Conservation (phyloP, 139 green algal species). For the Auxenochlorella pyrenoidosa region DNA sequence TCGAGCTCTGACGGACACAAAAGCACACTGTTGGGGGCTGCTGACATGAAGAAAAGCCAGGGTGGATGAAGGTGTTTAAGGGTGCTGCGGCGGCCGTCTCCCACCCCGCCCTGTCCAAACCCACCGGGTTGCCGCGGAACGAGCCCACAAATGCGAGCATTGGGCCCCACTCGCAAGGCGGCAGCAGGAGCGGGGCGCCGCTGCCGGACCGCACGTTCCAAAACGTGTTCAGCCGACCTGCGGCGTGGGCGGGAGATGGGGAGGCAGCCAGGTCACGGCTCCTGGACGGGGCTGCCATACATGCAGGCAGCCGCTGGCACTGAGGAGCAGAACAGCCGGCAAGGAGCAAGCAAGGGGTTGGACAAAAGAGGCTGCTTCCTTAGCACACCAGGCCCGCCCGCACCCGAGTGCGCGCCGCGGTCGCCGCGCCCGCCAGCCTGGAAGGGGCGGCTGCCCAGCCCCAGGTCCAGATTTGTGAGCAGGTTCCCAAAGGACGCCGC, state of each 20-base stretch:
- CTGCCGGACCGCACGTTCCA: neutral
- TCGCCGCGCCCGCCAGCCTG: neutral
- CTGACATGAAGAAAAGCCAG: too few relatives aligned
- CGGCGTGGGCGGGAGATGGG: neutral
- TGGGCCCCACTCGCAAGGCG: neutral
- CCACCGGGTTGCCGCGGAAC: neutral
- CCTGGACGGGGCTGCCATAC: too few relatives aligned
- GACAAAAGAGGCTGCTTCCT: too few relatives aligned
- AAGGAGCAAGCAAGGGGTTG: too few relatives aligned
- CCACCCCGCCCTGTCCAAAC: neutral
- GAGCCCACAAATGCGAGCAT: conserved; percentile 8
- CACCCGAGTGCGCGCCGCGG: conserved; percentile 14
- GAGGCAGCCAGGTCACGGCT: too few relatives aligned
- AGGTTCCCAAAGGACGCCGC: conserved; percentile 7
- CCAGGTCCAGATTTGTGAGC: neutral
- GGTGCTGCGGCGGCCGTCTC: too few relatives aligned
- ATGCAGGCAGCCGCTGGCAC: too few relatives aligned
- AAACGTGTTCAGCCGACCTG: conserved; percentile 1
- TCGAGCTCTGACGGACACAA: too few relatives aligned
- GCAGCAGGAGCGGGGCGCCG: neutral
- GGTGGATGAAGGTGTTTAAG: too few relatives aligned
- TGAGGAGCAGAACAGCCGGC: neutral
- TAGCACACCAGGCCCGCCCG: neutral
- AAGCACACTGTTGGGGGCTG: too few relatives aligned
- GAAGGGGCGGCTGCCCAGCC: neutral